Evolutionary conservation across 2,329 filamentous ascomycete genomes (phyloP).

Genomic region (Parafenestella ontariensis): DNA sequence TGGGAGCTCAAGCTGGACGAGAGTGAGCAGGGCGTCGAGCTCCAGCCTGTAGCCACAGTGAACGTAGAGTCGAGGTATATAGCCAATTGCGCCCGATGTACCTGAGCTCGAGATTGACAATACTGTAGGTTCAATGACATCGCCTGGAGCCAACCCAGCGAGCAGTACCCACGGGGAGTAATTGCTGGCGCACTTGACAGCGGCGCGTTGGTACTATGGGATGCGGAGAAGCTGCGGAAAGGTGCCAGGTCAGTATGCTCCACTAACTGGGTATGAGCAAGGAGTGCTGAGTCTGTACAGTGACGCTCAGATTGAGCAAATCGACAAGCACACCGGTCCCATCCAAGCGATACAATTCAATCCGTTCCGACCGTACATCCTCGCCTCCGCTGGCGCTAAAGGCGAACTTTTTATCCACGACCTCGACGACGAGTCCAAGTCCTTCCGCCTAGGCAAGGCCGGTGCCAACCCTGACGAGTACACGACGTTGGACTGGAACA

Average conservation of each 20-base stretch:
- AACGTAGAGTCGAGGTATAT: slow-evolving; percentile 85
- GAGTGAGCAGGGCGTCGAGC: slow-evolving; percentile 76
- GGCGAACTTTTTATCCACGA: slow-evolving; percentile 97
- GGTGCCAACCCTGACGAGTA: slow-evolving; percentile 93
- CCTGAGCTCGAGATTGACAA: slow-evolving; percentile 25
- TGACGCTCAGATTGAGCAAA: slow-evolving; percentile 84
- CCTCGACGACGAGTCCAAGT: slow-evolving; percentile 84
- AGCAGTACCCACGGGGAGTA: slow-evolving; percentile 81
- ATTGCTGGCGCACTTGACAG: slow-evolving; percentile 96
- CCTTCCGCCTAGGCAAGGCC: slow-evolving; percentile 86
- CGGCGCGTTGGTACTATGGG: slow-evolving; percentile 91
- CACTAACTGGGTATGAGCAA: slow-evolving; percentile 54
- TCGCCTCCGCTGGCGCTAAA: slow-evolving; percentile 91
- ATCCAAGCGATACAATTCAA: slow-evolving; percentile 98
- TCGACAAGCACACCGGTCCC: slow-evolving; percentile 87
- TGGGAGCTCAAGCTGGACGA: slow-evolving; percentile 92
- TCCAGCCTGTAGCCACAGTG: slow-evolving; percentile 84
- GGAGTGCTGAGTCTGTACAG: slow-evolving; percentile 48
- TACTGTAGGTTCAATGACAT: slow-evolving; percentile 87
- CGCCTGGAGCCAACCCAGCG: slow-evolving; percentile 85
- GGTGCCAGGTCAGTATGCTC: slow-evolving; percentile 56
- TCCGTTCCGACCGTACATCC: slow-evolving; percentile 84
- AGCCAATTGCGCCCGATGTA: background rate
- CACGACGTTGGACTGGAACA: slow-evolving; percentile 97
- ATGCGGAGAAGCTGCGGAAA: slow-evolving; percentile 73